Evolutionary conservation across 2,329 filamentous ascomycete species (phyloP).

Genomic region (Beauveria sp.): DNA sequence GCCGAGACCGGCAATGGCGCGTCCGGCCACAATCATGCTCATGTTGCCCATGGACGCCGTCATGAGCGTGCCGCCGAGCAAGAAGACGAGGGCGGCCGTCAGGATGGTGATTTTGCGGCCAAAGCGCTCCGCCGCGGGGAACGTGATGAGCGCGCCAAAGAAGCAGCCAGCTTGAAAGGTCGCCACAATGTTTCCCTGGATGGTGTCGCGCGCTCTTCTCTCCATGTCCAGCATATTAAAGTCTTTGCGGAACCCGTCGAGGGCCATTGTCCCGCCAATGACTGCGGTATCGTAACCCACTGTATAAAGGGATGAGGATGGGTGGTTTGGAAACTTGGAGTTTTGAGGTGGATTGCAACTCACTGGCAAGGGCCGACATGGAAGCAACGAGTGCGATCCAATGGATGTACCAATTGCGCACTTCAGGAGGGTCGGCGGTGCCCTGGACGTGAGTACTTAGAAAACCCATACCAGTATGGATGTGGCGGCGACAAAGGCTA

Average conservation of each 20-base stretch:
- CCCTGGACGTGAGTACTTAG: conserved; percentile 15
- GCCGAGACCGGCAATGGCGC: conserved; percentile 24
- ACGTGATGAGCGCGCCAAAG: conserved; percentile 32
- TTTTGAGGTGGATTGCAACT: background rate
- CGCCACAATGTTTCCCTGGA: conserved; percentile 32
- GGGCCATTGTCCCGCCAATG: no score
- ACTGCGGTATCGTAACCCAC: no score
- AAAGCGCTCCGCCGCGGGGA: conserved; percentile 39
- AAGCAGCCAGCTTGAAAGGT: conserved; percentile 32
- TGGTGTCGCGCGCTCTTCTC: conserved; percentile 22
- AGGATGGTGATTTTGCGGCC: conserved; percentile 41
- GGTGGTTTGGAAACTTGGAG: no score
- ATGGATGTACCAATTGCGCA: conserved; percentile 23
- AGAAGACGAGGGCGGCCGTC: no score
- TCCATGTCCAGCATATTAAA: conserved; percentile 9
- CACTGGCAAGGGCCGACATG: conserved; percentile 18
- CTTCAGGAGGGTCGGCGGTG: conserved; percentile 18
- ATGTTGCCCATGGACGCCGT: no score
- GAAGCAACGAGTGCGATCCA: conserved; percentile 20
- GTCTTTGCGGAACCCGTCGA: no score
- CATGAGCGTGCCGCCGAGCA: no score
- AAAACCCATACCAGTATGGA: background rate
- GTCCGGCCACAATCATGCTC: no score
- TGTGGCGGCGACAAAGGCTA: background rate
- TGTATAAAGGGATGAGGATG: no score